Evolutionary conservation across 2,329 filamentous ascomycete genomes (phyloP), one percentile per base, ranked within the genome.

Genomic region (Lasiodiplodia sp.): DNA sequence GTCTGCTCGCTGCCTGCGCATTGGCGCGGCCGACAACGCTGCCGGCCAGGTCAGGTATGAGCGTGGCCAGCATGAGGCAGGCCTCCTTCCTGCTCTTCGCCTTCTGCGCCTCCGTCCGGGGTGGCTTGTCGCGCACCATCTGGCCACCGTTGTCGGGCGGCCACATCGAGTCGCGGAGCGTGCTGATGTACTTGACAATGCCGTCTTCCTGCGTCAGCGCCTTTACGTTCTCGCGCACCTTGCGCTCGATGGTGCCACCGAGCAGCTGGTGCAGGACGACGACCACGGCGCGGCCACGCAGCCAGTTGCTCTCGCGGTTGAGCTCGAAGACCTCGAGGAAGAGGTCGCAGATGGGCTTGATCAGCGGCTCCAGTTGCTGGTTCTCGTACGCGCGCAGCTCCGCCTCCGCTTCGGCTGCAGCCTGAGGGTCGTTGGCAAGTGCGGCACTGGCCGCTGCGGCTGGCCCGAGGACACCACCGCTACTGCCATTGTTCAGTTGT

Each of bases 331-430:
- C 88, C 78, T 99, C 96, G 18, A 99, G 87, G 81, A 99, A 99
- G 70, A 99, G 90, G 79, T 99, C 96, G 80, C 94, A 97, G 70
- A 99, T 97, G 4, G 96, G 96, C 78, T 97, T 99, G 75, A 99
- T 96, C 75, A 99, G 98, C 0, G 96, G 96, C 76, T 97, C 94
- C 2, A 94, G 85, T 74, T 97, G 93, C 75, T 90, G 91, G 76
- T 92, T 91, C 80, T 98, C 95, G 75, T 97, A 98, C 0, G 95
- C 95, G 69, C 94, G 92, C 60, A 99, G 84, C 79, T 98, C 96
- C 0, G 95, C 95, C 80, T 98, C 94, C 0, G 94, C 96, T 82
- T 98, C 96, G 2, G 86, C 87, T 21, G 86, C 82, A 4, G 85
- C 85, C 28, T 82, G 80, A 10, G 82, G 82, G 68, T 86, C 82